Base-by-base conservation (phyloP, 2,329 filamentous ascomycete genomes). In the Apiospora hydei region DNA sequence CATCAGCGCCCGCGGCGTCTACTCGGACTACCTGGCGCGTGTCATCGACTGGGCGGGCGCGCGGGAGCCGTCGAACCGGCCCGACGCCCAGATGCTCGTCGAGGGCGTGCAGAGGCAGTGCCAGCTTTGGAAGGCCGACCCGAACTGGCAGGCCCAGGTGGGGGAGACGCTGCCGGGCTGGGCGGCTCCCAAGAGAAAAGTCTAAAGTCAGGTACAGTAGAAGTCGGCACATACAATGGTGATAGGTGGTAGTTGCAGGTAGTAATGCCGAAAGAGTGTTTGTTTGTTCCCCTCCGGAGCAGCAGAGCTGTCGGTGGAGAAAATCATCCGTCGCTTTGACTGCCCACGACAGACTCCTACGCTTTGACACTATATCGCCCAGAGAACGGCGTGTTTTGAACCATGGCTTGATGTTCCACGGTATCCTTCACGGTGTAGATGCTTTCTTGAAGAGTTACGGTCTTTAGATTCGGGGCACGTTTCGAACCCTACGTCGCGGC, bases 11-110 rank as follows among this genome's bases (percentile, higher is more conserved):
- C 30, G 49, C 7, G 53, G 43, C 41, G 5, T 69, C 16, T 76
- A 76, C 69, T 76, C 75, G 30, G 70, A 75, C 13, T 74, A 75
- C 70, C 70, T 76, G 30, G 71, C 71, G 34, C 46, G 70, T 16
- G 43, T 69, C 26, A 74, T 76, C 69, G 26, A 41, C 46, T 76
- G 71, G 72, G 75, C 72, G 10, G 75, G 51, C 30, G 49, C 43
- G n/a, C n/a, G 49, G 13, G 73, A 76, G 51, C 74, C 72, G 13
- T 16, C 0, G 7, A 21, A 69, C 7, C 66, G 75, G 30, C 73
- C 73, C 10, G 72, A 73, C 21, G 69, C 66, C 14, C 46, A 41
- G 69, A 24, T 67, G 51, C 67, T 76, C 13, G 49, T 75, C 21
- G 21, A 49, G 16, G 64, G 57, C 21, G 30, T 73, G 26, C 64